These are phyloP conservation scores for Fusarium tjaetaba DNA, from an alignment of 2,329 filamentous ascomycete species.

Conservation along the genomic window DNA sequence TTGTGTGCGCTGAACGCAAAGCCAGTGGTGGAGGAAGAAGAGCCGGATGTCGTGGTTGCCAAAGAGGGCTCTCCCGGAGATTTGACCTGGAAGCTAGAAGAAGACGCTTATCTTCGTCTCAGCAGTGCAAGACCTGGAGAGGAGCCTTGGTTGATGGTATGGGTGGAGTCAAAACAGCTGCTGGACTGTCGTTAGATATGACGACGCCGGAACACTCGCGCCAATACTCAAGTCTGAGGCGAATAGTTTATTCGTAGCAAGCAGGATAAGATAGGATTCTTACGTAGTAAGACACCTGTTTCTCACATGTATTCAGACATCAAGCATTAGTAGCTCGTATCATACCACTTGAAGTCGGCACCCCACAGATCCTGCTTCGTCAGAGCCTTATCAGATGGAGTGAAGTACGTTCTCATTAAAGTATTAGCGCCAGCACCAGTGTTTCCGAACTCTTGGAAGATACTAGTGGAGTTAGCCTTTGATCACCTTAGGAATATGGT, in stretches of 20 bases:
- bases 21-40: background rate
- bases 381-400: background rate
- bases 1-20: background rate
- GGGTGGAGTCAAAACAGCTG: background rate
- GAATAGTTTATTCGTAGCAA: background rate
- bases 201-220: accelerated
- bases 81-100: background rate
- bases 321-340: background rate
- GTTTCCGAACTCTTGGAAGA: background rate
- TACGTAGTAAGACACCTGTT: too few species aligned
- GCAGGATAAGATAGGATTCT: too few species aligned
- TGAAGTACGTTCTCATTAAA: background rate
- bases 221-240: accelerated
- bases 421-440: background rate
- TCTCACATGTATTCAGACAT: background rate
- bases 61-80: background rate
- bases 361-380: background rate
- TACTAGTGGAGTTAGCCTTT: background rate
- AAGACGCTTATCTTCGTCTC: background rate
- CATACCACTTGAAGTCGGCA: background rate
- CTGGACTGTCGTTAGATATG: background rate
- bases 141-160: background rate
- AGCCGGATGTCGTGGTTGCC: background rate
- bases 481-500: background rate
- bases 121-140: background rate